phyloP scores from a whole-genome alignment of 202 grass and related monocot species.

The Schoenoplectus triqueter region DNA sequence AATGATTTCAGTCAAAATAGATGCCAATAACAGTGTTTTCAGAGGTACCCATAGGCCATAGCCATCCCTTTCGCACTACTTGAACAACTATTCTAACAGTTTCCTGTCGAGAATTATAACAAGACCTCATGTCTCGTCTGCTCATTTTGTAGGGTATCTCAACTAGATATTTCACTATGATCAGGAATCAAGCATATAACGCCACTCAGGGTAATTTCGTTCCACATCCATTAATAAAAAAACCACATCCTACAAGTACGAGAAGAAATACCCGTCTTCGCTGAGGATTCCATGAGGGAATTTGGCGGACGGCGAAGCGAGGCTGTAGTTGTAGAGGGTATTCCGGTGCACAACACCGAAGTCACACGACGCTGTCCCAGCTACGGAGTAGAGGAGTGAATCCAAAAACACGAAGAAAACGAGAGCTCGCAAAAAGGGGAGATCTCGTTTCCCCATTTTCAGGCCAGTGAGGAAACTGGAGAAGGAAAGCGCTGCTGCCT shows the following conservation, averaged over 20 bases:
- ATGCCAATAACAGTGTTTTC: not conserved
- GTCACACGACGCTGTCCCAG: constrained; percentile 52
- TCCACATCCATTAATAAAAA: not conserved
- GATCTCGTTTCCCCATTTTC: constrained; percentile 41
- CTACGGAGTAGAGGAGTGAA: not conserved
- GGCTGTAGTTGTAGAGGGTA: constrained; percentile 71
- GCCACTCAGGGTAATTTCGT: not conserved
- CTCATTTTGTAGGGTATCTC: not conserved
- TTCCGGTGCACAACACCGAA: constrained; percentile 46
- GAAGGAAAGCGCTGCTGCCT: not conserved
- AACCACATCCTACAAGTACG: not conserved
- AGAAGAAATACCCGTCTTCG: constrained; percentile 70
- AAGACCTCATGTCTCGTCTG: not conserved
- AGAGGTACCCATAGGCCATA: not conserved
- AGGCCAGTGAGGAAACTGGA: not conserved
- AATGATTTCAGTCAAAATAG: constrained; percentile 9
- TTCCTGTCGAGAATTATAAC: not conserved
- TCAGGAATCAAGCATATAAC: not conserved
- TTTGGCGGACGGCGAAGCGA: constrained; percentile 59
- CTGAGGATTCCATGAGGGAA: constrained; percentile 85
- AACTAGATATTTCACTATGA: constrained; percentile 11
- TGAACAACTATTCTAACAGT: not conserved
- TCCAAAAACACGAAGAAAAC: constrained; percentile 20
- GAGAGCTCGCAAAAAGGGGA: not conserved
- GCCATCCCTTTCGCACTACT: not conserved